These are phyloP conservation scores for Verticillium nubilum DNA, from an alignment of 2,329 filamentous ascomycete species.

Conservation along the genomic window DNA sequence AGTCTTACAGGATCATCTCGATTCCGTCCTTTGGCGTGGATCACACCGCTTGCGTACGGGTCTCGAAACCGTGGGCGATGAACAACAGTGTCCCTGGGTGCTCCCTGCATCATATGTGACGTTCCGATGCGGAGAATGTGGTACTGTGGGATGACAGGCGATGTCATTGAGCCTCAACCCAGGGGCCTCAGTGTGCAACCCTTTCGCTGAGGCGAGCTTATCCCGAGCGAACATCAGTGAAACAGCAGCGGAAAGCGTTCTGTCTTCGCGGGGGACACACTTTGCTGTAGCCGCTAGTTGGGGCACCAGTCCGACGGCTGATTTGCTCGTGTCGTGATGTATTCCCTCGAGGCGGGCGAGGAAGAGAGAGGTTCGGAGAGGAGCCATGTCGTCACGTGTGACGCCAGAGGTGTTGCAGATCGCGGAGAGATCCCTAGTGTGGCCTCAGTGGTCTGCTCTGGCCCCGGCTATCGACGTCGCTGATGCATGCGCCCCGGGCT, in stretches of 20 bases:
- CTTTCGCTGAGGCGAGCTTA: neutral
- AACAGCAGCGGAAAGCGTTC: neutral
- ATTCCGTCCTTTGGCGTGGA: too few relatives aligned
- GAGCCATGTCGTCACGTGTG: constrained; percentile 4
- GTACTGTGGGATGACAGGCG: neutral
- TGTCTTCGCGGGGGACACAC: too few relatives aligned
- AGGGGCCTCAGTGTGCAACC: neutral
- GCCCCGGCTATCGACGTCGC: neutral
- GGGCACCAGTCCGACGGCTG: too few relatives aligned
- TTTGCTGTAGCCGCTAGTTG: too few relatives aligned
- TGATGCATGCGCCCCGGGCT: neutral
- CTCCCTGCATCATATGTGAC: too few relatives aligned
- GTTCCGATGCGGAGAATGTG: neutral
- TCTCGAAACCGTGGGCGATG: too few relatives aligned
- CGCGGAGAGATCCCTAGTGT: neutral
- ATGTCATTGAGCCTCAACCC: neutral
- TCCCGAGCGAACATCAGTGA: neutral
- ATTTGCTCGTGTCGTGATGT: neutral
- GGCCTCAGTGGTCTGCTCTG: neutral
- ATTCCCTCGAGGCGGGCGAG: neutral
- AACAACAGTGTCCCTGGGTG: too few relatives aligned
- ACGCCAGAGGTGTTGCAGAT: neutral
- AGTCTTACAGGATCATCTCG: too few relatives aligned
- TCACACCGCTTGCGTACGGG: too few relatives aligned
- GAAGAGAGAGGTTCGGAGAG: neutral